Evolutionary conservation across 805 yeast species (phyloP).

Genomic region (Ogataea thermomethanolica): DNA sequence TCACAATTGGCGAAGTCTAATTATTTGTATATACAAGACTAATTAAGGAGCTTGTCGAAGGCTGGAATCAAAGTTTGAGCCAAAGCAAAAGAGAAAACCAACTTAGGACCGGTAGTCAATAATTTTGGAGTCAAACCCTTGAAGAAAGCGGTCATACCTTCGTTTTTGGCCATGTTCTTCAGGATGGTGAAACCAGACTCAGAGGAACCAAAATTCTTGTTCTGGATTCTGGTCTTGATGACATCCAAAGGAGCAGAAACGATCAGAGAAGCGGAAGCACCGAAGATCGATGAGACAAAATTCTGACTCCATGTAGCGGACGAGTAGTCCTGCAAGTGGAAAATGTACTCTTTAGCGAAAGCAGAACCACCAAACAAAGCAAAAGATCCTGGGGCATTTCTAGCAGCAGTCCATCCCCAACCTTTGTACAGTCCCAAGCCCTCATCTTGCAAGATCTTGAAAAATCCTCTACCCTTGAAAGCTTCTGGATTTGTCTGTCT

Average conservation of each 20-base stretch:
- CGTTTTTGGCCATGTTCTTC: slow-evolving; percentile 89
- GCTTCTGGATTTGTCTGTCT: slow-evolving; percentile 99
- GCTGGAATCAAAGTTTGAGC: slow-evolving; percentile 98
- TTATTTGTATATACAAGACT: slow-evolving; percentile 5
- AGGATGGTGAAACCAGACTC: slow-evolving; percentile 90
- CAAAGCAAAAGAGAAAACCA: slow-evolving; percentile 95
- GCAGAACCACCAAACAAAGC: slow-evolving; percentile 98
- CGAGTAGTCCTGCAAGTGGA: slow-evolving; percentile 81
- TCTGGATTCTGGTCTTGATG: slow-evolving; percentile 97
- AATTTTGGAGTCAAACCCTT: slow-evolving; percentile 96
- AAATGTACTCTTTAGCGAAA: slow-evolving; percentile 93
- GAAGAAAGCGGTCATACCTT: slow-evolving; percentile 87
- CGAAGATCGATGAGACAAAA: slow-evolving; percentile 89
- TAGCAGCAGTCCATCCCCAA: slow-evolving; percentile 99
- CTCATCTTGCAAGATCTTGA: slow-evolving; percentile 82
- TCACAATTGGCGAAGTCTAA: slow-evolving; percentile 6
- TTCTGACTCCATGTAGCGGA: slow-evolving; percentile 94
- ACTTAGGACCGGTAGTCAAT: slow-evolving; percentile 96
- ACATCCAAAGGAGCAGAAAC: slow-evolving; percentile 98
- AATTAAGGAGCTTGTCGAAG: slow-evolving; percentile 64
- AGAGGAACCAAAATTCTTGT: slow-evolving; percentile 91
- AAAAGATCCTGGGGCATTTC: slow-evolving; percentile 98
- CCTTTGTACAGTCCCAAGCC: slow-evolving; percentile 94
- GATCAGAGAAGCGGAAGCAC: slow-evolving; percentile 94
- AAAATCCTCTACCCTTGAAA: slow-evolving; percentile 96